Conservation (phyloP, 257 asterid genomes). For the Sherardia arvensis region DNA sequence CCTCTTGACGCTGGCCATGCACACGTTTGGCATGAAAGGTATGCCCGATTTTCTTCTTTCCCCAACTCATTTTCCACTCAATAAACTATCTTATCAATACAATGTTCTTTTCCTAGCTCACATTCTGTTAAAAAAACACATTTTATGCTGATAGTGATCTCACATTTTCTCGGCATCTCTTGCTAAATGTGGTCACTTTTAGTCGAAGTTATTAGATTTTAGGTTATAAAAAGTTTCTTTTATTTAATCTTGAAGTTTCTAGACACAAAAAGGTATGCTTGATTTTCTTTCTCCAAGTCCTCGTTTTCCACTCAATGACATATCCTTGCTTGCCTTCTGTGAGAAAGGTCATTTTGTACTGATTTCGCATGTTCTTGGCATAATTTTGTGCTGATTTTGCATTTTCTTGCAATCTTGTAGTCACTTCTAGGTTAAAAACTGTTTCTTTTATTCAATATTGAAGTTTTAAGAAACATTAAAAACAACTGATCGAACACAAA, state of each 20-base stretch:
- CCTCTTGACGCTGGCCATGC: constrained; percentile 90
- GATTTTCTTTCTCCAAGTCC: too few species aligned
- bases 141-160: background rate
- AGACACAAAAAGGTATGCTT: too few species aligned
- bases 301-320: too few species aligned
- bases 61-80: background rate
- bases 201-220: background rate
- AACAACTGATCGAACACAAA: too few species aligned
- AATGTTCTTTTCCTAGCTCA: background rate
- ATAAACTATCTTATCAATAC: background rate
- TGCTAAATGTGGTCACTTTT: background rate
- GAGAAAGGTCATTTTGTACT: too few species aligned
- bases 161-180: background rate
- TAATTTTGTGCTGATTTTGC: too few species aligned
- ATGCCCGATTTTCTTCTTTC: constrained; percentile 6
- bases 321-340: too few species aligned
- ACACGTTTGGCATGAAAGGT: constrained; percentile 98
- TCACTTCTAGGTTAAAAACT: too few species aligned
- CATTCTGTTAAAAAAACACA: background rate
- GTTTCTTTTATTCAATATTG: too few species aligned
- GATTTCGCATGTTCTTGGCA: too few species aligned
- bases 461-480: too few species aligned
- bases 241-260: background rate
- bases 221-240: background rate
- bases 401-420: too few species aligned